Conservation (phyloP, 2,329 filamentous ascomycete genomes). For the Colletotrichum lupini region DNA sequence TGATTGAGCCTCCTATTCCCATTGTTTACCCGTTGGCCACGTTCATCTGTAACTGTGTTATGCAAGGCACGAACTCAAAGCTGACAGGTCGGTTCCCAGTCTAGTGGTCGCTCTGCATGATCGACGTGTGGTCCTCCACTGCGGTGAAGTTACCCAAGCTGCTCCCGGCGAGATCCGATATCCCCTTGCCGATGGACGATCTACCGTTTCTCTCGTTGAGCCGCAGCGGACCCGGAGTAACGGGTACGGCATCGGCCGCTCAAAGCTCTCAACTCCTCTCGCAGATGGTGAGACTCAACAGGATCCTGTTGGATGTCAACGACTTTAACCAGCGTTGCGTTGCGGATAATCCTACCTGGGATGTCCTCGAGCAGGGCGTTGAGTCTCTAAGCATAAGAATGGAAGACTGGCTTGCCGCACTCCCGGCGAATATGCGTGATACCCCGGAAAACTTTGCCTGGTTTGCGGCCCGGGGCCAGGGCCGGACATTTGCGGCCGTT, state of each 20-base stretch:
- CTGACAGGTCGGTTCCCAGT: conserved; percentile 30
- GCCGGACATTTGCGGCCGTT: conserved; percentile 54
- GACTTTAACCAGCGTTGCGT: conserved; percentile 49
- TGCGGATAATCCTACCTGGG: conserved; percentile 38
- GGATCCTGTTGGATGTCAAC: conserved; percentile 52
- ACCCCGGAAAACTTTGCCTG: conserved; percentile 50
- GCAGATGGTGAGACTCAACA: conserved; percentile 42
- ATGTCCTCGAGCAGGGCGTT: conserved; percentile 45
- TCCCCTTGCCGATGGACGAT: conserved; percentile 51
- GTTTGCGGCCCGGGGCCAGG: conserved; percentile 50
- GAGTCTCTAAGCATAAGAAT: conserved; percentile 45
- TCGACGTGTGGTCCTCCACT: conserved; percentile 40
- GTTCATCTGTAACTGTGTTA: conserved; percentile 6
- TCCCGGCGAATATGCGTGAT: conserved; percentile 50
- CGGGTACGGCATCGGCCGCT: not conserved
- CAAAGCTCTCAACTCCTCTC: conserved; percentile 43
- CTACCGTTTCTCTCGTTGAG: conserved; percentile 43
- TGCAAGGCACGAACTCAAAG: conserved; percentile 28
- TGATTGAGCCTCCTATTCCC: conserved; percentile 9
- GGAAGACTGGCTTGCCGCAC: conserved; percentile 46
- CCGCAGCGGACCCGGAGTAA: not conserved
- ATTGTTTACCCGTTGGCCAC: not conserved
- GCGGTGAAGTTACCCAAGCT: conserved; percentile 39
- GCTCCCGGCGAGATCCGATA: conserved; percentile 36
- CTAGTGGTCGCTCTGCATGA: conserved; percentile 40